Base-by-base conservation (phyloP, 2,329 filamentous ascomycete species). In the Aspergillus udagawae region DNA sequence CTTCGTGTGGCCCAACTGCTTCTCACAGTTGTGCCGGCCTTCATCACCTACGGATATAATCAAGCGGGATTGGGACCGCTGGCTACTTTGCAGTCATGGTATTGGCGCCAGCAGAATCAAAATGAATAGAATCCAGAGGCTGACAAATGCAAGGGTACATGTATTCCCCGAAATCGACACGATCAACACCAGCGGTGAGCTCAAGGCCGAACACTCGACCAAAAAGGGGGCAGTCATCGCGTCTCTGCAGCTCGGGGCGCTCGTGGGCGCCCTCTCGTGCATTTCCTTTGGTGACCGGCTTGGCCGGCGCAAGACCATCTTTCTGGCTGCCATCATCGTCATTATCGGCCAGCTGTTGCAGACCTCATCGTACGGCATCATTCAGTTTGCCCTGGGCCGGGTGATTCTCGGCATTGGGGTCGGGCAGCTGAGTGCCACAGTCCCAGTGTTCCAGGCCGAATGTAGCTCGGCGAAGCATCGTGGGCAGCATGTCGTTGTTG, bases 41-140 rank as follows among this genome's bases (percentile, higher is more conserved):
- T 80, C 58, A 75, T 80, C 54, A 70, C 79, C 50, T 82, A 80
- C 61, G 80, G 80, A 53, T 83, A 82, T 71, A 82, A 82, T 64
- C 78, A 82, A 63, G 77, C 77, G 51, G 78, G 77, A 49, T 73
- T 79, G n/a, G 79, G 79, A 48, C 79, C 79, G 14, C 70, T 82
- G n/a, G 63, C 78, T 67, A 75, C 56, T 3, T 61, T 69, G 0
- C 61, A 8, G 57, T 66, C 56, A 63, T 67, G 56, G 29, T 32
- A 32, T 12, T 29, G 7, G 29, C 10, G 10, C 10, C 29, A 12
- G 10, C 10, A 14, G 29, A 32, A 32, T 32, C 10, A 10, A 14
- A 32, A 4, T 14, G 10, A 12, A 32, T 14, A 1, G 29, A 32
- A 12, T 4, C 1, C 10, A 5, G 0, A 3, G 9, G 1, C 29